These are phyloP conservation scores for Porpolomopsis calyptriformis DNA, from an alignment of 768 basidiomycete genomes.

Conservation along the genomic window DNA sequence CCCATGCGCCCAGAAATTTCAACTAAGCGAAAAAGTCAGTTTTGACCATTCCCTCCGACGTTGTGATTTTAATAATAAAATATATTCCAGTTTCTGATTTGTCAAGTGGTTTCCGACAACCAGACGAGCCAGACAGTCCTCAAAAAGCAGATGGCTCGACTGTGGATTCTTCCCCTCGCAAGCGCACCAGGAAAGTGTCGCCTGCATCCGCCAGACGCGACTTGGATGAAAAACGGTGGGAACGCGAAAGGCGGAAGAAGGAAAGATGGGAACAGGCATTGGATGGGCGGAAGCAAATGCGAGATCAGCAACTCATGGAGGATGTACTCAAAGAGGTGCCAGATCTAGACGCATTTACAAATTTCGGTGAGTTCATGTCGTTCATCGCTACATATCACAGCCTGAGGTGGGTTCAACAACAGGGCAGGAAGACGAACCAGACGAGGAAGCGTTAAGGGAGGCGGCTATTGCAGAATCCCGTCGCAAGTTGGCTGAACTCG, in stretches of 20 bases:
- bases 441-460: slow-evolving; percentile 25
- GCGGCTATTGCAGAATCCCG: slow-evolving; percentile 52
- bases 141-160: slow-evolving; percentile 26
- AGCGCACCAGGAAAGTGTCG: slow-evolving; percentile 43
- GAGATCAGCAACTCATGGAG: slow-evolving; percentile 30
- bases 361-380: neutral
- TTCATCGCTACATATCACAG: neutral
- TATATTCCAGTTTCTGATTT: slow-evolving; percentile 23
- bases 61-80: neutral
- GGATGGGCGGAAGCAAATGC: slow-evolving; percentile 26
- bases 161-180: slow-evolving; percentile 16
- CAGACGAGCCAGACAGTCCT: slow-evolving; percentile 20
- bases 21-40: slow-evolving; percentile 41
- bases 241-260: slow-evolving; percentile 33
- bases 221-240: slow-evolving; percentile 25
- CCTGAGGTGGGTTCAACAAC: neutral
- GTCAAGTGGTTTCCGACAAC: slow-evolving; percentile 27
- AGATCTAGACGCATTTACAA: slow-evolving; percentile 14
- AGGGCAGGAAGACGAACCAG: neutral
- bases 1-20: slow-evolving; percentile 19
- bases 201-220: slow-evolving; percentile 31
- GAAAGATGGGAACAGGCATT: slow-evolving; percentile 29
- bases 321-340: slow-evolving; percentile 31
- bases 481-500: slow-evolving; percentile 57
- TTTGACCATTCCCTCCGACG: neutral